Evolutionary conservation across 1,139 yeast genomes (phyloP).

Genomic region (Blastobotrys illinoisensis): DNA sequence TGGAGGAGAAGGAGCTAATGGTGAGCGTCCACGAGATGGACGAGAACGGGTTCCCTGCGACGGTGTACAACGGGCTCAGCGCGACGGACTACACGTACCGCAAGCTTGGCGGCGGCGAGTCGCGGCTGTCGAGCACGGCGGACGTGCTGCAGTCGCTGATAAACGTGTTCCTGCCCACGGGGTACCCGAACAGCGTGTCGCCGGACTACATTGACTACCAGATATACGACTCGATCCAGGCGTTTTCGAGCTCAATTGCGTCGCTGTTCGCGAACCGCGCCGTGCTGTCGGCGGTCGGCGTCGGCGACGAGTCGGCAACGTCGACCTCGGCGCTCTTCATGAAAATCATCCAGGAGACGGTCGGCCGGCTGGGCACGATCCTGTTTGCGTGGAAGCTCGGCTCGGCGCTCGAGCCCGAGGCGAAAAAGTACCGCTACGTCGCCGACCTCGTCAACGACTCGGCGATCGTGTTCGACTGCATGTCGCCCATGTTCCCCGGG

Average conservation of each 20-base stretch:
- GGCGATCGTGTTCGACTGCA: slow-evolving; percentile 34
- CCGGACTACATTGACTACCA: slow-evolving; percentile 35
- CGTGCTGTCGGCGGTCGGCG: slow-evolving; percentile 36
- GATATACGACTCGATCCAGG: slow-evolving; percentile 36
- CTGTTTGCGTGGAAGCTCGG: slow-evolving; percentile 36
- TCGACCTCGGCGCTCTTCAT: slow-evolving; percentile 36
- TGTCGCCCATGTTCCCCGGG: slow-evolving; percentile 32
- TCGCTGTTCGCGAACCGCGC: slow-evolving; percentile 35
- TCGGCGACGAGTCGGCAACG: slow-evolving; percentile 36
- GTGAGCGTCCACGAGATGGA: slow-evolving; percentile 19
- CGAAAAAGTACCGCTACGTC: slow-evolving; percentile 34
- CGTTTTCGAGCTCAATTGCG: slow-evolving; percentile 36
- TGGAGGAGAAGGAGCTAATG: neutral
- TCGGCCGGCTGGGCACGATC: slow-evolving; percentile 37
- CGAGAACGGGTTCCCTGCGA: slow-evolving; percentile 20
- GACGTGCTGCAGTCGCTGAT: slow-evolving; percentile 23
- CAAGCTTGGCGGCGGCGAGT: slow-evolving; percentile 1
- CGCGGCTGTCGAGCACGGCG: neutral
- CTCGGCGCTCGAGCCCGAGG: slow-evolving; percentile 34
- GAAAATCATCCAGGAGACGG: slow-evolving; percentile 35
- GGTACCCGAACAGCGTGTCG: slow-evolving; percentile 34
- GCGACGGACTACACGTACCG: slow-evolving; percentile 4
- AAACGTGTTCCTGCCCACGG: slow-evolving; percentile 35
- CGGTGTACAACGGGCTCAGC: slow-evolving; percentile 18
- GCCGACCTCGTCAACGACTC: slow-evolving; percentile 37